phyloP scores from a whole-genome alignment of 2,329 filamentous ascomycete genomes.

The Talaromyces sp. region DNA sequence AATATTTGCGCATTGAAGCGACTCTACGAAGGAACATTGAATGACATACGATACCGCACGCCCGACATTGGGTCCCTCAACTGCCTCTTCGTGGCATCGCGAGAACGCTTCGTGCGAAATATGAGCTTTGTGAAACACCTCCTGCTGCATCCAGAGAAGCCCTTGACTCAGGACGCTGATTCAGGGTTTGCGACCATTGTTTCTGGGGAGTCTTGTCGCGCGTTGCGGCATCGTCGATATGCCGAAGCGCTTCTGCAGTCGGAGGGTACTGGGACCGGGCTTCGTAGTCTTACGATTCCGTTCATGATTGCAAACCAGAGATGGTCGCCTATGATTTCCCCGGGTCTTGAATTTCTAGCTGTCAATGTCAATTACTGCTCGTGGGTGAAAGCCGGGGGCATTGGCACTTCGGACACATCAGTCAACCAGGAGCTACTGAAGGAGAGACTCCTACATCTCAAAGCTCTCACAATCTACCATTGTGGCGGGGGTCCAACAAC shows the following conservation, averaged over 20 bases:
- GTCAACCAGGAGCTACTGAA: neutral
- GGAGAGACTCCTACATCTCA: neutral
- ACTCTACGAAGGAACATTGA: neutral
- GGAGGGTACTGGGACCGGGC: neutral
- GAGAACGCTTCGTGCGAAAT: neutral
- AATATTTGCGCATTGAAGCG: neutral
- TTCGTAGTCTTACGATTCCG: neutral
- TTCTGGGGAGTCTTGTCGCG: neutral
- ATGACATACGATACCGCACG: constrained; percentile 6
- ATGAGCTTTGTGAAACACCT: neutral
- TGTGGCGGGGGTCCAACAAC: neutral
- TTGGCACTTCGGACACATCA: neutral
- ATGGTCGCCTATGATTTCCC: neutral
- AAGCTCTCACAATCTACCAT: neutral
- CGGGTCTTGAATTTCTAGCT: neutral
- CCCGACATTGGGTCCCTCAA: neutral
- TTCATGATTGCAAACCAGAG: neutral
- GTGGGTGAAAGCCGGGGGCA: neutral
- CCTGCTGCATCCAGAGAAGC: neutral
- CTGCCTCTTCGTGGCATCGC: neutral
- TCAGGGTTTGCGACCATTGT: neutral
- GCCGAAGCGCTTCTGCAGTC: neutral
- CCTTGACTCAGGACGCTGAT: neutral
- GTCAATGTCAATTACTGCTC: neutral
- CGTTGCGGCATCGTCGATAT: neutral